A percentile compares a stretch with the other conserved stretches of the same genome.
Evolutionary conservation across 257 asterid genomes (phyloP).

Genomic region (Ilex asprella): DNA sequence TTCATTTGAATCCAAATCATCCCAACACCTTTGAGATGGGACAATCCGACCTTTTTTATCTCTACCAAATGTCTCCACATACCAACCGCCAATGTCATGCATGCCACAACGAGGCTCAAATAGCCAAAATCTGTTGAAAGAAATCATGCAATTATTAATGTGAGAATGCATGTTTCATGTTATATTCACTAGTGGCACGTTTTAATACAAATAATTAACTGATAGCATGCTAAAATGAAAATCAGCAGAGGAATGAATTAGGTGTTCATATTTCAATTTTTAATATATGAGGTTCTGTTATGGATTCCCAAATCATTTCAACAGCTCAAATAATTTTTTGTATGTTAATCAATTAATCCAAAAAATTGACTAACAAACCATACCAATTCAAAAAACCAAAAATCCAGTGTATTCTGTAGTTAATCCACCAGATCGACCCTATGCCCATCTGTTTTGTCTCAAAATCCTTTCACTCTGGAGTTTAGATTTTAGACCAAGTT

Average conservation of each 20-base stretch:
- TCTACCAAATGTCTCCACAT: conserved; percentile 83
- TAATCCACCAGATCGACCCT: no score
- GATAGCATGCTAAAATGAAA: not conserved
- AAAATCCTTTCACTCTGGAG: no score
- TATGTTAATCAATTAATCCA: no score
- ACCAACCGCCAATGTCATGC: conserved; percentile 98
- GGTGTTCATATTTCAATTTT: no score
- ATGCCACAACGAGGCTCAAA: conserved; percentile 92
- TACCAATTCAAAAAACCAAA: no score
- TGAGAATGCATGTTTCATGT: not conserved
- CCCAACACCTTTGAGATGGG: conserved; percentile 69
- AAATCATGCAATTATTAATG: not conserved
- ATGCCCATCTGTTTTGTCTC: no score
- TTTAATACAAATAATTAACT: not conserved
- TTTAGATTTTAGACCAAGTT: no score
- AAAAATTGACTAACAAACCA: no score
- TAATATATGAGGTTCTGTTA: no score
- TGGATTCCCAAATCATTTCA: no score
- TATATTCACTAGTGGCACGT: not conserved
- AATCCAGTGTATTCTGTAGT: no score
- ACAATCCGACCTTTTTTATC: conserved; percentile 64
- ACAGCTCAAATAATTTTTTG: no score
- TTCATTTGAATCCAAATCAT: conserved; percentile 40
- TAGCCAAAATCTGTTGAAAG: conserved; percentile 71
- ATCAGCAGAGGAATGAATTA: not conserved